phyloP scores from a whole-genome alignment of 495 filamentous ascomycete genomes.

The Aspergillus mulundensis region DNA sequence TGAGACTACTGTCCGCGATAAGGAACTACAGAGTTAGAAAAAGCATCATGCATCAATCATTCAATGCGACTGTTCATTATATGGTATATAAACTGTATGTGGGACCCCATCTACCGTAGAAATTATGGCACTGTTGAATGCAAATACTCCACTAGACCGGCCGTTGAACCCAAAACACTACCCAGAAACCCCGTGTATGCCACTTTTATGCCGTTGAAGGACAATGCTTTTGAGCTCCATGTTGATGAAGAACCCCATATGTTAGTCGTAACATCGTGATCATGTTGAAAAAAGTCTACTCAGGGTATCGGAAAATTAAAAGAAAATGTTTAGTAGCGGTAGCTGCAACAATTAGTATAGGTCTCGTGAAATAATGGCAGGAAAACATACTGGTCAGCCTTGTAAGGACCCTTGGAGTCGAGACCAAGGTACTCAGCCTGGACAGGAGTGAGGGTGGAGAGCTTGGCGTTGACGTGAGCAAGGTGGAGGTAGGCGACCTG shows the following conservation, averaged over 20 bases:
- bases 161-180: slow-evolving; percentile 33
- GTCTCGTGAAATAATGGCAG: background rate
- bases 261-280: slow-evolving; percentile 59
- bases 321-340: slow-evolving; percentile 48
- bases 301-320: slow-evolving; percentile 38
- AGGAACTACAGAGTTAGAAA: too few species aligned
- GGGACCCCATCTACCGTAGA: background rate
- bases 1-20: too few species aligned
- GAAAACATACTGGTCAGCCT: slow-evolving; percentile 60
- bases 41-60: too few species aligned
- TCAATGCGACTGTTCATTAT: slow-evolving; percentile 2
- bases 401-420: slow-evolving; percentile 81
- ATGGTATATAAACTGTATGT: slow-evolving; percentile 1
- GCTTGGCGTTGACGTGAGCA: slow-evolving; percentile 90
- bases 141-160: slow-evolving; percentile 42
- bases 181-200: slow-evolving; percentile 37
- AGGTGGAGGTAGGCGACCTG: slow-evolving; percentile 93
- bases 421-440: slow-evolving; percentile 95
- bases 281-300: slow-evolving; percentile 59
- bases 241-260: slow-evolving; percentile 45
- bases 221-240: slow-evolving; percentile 53
- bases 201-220: slow-evolving; percentile 61
- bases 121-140: slow-evolving; percentile 44
- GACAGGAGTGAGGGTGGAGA: slow-evolving; percentile 74
- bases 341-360: slow-evolving; percentile 27